Percentiles rank a stretch among this genome's conserved stretches.
These are phyloP conservation scores for Aquilaria yunnanensis DNA, from an alignment of 345 rosid genomes.

Conservation along the genomic window DNA sequence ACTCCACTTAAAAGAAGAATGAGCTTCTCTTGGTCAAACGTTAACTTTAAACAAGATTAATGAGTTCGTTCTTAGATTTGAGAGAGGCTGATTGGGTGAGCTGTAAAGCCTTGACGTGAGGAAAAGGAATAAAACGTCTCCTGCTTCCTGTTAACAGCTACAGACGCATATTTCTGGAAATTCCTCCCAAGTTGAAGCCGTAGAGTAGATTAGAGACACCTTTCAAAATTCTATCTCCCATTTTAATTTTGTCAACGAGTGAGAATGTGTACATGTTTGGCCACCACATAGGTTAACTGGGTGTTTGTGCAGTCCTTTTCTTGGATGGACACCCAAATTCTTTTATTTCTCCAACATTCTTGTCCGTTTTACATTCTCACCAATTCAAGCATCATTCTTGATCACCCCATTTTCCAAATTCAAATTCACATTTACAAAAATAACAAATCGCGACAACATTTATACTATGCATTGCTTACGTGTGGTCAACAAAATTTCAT, in stretches of 20 bases:
- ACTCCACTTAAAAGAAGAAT: too few relatives aligned
- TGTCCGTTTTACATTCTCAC: too few relatives aligned
- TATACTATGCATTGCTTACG: too few relatives aligned
- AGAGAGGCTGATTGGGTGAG: background rate
- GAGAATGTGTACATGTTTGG: background rate
- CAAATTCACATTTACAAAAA: too few relatives aligned
- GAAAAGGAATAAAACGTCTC: slow-evolving; percentile 1
- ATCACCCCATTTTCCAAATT: too few relatives aligned
- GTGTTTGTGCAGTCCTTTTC: slow-evolving; percentile 16
- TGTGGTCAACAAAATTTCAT: too few relatives aligned
- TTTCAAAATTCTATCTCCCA: background rate
- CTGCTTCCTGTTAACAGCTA: slow-evolving; percentile 7
- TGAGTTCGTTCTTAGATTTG: too few relatives aligned
- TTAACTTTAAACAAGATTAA: too few relatives aligned
- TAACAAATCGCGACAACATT: too few relatives aligned
- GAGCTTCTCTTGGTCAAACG: too few relatives aligned
- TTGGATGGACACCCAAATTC: background rate
- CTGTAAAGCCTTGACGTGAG: slow-evolving; percentile 18
- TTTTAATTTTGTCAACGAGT: background rate
- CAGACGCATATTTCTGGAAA: slow-evolving; percentile 2
- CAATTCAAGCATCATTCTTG: too few relatives aligned
- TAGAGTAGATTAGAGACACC: background rate
- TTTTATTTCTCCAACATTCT: too few relatives aligned
- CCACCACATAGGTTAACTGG: background rate
- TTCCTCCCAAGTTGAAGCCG: background rate